Evolutionary conservation across 2,329 filamentous ascomycete species (phyloP).

Genomic region (Sporothrix phasma): DNA sequence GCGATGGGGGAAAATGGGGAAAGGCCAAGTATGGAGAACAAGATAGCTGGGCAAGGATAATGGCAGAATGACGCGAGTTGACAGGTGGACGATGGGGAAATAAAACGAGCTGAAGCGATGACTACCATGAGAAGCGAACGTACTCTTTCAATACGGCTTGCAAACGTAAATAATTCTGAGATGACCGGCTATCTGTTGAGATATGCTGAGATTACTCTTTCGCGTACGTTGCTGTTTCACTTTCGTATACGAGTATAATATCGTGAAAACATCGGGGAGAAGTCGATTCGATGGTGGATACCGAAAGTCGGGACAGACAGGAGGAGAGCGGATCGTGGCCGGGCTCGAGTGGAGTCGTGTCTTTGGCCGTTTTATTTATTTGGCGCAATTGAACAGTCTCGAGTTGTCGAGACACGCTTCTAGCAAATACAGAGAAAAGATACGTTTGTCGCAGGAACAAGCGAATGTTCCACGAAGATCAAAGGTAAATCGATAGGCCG

Average conservation of each 20-base stretch:
- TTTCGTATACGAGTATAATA: background rate
- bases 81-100: background rate
- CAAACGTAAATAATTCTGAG: background rate
- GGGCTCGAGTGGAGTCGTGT: background rate
- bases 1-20: constrained; percentile 4
- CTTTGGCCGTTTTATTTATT: background rate
- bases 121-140: background rate
- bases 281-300: background rate
- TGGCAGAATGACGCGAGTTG: background rate
- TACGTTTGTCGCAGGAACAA: constrained; percentile 28
- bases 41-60: background rate
- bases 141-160: constrained; percentile 2
- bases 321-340: background rate
- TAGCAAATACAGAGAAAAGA: background rate
- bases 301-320: background rate
- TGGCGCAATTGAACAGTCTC: background rate
- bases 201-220: background rate
- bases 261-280: background rate
- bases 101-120: too few relatives aligned
- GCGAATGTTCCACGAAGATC: constrained; percentile 28
- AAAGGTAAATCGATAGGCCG: background rate
- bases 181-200: background rate
- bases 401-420: background rate
- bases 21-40: background rate
- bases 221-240: background rate